These are phyloP conservation scores for Acephala macrosclerotiorum DNA, from an alignment of 2,329 filamentous ascomycete genomes.

Conservation along the genomic window DNA sequence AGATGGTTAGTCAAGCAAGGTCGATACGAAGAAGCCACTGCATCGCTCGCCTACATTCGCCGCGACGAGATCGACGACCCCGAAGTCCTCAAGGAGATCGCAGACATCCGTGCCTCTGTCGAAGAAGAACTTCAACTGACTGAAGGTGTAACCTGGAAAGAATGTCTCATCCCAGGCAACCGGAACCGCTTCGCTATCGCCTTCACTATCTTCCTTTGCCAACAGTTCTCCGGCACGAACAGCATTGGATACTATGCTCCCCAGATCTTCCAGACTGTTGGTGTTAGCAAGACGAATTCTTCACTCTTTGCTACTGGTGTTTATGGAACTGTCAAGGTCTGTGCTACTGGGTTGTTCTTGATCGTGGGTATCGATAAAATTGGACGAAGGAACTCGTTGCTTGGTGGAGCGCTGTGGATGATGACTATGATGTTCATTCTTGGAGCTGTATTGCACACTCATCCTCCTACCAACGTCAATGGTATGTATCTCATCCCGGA, in stretches of 20 bases:
- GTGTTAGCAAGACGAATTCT: conserved; percentile 62
- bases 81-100: conserved; percentile 63
- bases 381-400: conserved; percentile 63
- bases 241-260: conserved; percentile 50
- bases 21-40: conserved; percentile 62
- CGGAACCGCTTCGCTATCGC: conserved; percentile 52
- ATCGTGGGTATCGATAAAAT: conserved; percentile 70
- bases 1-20: conserved; percentile 74
- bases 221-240: conserved; percentile 68
- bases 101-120: conserved; percentile 68
- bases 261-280: conserved; percentile 70
- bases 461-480: conserved; percentile 60
- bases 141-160: conserved; percentile 64
- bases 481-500: not conserved
- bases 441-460: conserved; percentile 59
- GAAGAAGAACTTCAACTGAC: conserved; percentile 76
- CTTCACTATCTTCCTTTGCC: conserved; percentile 57
- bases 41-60: conserved; percentile 63
- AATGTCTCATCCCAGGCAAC: conserved; percentile 44
- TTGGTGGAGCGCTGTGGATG: conserved; percentile 62
- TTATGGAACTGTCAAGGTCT: conserved; percentile 74
- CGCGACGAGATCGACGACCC: conserved; percentile 64
- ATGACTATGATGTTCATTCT: conserved; percentile 42
- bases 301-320: conserved; percentile 75
- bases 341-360: conserved; percentile 67